Conservation (phyloP, 257 asterid genomes). For the Nicotiana tabacum region DNA sequence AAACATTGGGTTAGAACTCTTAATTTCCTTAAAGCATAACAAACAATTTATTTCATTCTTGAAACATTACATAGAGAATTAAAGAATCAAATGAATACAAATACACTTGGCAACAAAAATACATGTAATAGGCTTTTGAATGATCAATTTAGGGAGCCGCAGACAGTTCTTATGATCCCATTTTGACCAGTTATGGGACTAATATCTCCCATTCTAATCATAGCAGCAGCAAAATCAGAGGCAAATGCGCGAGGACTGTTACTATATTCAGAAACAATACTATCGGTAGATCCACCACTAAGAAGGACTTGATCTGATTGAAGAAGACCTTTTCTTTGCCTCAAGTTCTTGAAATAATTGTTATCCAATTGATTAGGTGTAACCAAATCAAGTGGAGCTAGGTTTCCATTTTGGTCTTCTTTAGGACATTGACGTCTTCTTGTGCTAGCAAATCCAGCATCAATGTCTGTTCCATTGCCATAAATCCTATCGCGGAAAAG, state of each 20-base stretch:
- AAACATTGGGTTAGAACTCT: neutral
- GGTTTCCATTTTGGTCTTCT: too few species aligned
- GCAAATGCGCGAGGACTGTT: constrained; percentile 12
- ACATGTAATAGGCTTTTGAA: neutral
- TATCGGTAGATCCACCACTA: neutral
- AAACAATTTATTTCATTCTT: neutral
- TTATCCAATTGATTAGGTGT: constrained; percentile 45
- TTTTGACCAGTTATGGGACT: constrained; percentile 22
- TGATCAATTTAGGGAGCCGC: constrained; percentile 25
- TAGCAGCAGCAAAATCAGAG: constrained; percentile 32
- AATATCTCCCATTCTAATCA: constrained; percentile 39
- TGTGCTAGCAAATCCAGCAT: too few species aligned
- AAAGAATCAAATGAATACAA: neutral
- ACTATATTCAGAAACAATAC: neutral
- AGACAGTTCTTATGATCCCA: constrained; percentile 1
- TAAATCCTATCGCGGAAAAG: too few species aligned
- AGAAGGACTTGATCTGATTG: constrained; percentile 28
- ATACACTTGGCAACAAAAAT: neutral
- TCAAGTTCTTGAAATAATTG: constrained; percentile 32
- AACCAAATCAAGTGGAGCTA: constrained; percentile 42
- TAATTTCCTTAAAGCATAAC: neutral
- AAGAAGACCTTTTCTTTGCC: constrained; percentile 31
- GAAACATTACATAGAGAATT: neutral
- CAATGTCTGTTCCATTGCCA: too few species aligned
- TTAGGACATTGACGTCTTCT: too few species aligned